Evolutionary conservation across 177 flowering plant species (phyloP).

Genomic region (Vitis hybrid): DNA sequence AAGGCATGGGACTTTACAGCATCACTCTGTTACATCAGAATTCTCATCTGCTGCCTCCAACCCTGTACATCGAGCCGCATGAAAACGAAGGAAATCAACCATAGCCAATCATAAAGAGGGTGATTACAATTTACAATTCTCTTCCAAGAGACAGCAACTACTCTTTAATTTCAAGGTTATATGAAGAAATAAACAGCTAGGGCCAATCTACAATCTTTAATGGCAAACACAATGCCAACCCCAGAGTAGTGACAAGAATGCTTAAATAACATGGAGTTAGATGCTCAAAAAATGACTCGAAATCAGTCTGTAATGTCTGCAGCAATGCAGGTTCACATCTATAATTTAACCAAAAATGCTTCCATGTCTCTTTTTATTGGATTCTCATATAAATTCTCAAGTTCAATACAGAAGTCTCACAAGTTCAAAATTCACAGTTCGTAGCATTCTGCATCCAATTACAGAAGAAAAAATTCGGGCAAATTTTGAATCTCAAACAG

Average conservation of each 20-base stretch:
- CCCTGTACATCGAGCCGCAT: background rate
- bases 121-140: too few species aligned
- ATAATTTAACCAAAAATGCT: background rate
- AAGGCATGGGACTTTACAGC: background rate
- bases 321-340: background rate
- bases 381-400: background rate
- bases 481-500: background rate
- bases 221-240: background rate
- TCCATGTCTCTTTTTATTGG: background rate
- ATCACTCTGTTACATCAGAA: slow-evolving; percentile 20
- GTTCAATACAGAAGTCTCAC: too few species aligned
- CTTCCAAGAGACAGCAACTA: background rate
- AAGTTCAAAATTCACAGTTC: background rate
- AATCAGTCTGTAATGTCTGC: background rate
- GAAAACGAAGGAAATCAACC: background rate
- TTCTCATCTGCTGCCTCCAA: slow-evolving; percentile 19
- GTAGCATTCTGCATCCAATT: background rate
- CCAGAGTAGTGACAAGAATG: background rate
- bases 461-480: background rate
- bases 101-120: background rate
- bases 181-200: background rate
- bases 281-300: background rate
- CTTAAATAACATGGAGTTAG: background rate
- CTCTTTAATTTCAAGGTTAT: background rate
- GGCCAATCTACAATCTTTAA: background rate